A percentile compares a stretch with the other conserved stretches of the same genome.
phyloP scores from a whole-genome alignment of 352 stramenopile species.

The Pythium sp. region DNA sequence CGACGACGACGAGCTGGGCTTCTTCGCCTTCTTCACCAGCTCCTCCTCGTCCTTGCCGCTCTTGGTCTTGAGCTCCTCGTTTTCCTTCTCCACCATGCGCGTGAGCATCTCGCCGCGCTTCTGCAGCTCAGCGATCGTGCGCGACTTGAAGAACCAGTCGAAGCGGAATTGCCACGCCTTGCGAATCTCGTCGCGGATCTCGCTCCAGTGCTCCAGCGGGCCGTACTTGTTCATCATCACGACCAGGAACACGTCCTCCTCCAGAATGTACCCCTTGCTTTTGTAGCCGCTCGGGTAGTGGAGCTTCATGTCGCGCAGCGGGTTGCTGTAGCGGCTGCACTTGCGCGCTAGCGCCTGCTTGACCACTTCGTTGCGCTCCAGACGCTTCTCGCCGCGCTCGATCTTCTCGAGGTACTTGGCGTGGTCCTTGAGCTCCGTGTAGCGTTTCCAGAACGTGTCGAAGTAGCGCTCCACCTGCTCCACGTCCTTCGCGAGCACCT shows the following conservation, averaged over 20 bases:
- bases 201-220: slow-evolving; percentile 94
- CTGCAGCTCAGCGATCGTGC: slow-evolving; percentile 96
- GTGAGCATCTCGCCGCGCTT: slow-evolving; percentile 96
- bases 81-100: slow-evolving; percentile 93
- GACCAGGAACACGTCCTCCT: slow-evolving; percentile 98
- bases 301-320: slow-evolving; percentile 87
- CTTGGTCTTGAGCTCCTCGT: slow-evolving; percentile 85
- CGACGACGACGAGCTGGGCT: slow-evolving; percentile 55
- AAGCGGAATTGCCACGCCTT: slow-evolving; percentile 99
- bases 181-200: slow-evolving; percentile 97
- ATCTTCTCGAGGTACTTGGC: slow-evolving; percentile 94
- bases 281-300: slow-evolving; percentile 89
- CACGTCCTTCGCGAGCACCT: slow-evolving; percentile 89
- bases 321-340: slow-evolving; percentile 92
- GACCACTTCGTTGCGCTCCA: slow-evolving; percentile 95
- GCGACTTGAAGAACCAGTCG: slow-evolving; percentile 99
- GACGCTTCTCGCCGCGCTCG: slow-evolving; percentile 95
- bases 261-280: slow-evolving; percentile 94
- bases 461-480: slow-evolving; percentile 95
- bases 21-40: slow-evolving; percentile 76
- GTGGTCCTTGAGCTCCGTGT: slow-evolving; percentile 91
- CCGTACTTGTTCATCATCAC: slow-evolving; percentile 99
- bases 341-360: slow-evolving; percentile 96
- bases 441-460: slow-evolving; percentile 94
- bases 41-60: slow-evolving; percentile 71